Evolutionary conservation across 148 eudicot species (phyloP).

Genomic region (Cornus controversa): DNA sequence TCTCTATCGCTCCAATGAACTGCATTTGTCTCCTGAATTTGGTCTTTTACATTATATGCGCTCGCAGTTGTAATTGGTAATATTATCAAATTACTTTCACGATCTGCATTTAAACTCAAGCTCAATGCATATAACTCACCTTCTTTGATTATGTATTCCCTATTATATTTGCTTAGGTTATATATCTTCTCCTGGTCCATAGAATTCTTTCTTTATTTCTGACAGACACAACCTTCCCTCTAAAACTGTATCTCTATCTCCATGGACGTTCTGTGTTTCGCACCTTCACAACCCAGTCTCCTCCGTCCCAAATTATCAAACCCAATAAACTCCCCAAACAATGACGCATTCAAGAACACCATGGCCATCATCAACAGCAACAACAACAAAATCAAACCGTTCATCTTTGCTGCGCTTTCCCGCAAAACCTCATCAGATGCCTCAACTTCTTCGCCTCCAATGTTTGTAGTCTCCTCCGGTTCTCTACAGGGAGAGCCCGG

Average conservation of each 20-base stretch:
- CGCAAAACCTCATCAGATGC: constrained; percentile 10
- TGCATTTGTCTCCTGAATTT: too few relatives aligned
- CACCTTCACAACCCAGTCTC: constrained; percentile 10
- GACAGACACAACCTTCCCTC: too few relatives aligned
- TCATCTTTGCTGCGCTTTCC: constrained; percentile 10
- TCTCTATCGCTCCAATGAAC: too few relatives aligned
- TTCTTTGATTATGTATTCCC: too few relatives aligned
- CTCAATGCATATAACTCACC: too few relatives aligned
- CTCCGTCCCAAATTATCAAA: constrained; percentile 18
- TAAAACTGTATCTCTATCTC: background rate
- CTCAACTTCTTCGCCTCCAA: constrained; percentile 4
- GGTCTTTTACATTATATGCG: too few relatives aligned
- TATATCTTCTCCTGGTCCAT: too few relatives aligned
- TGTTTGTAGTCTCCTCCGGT: constrained; percentile 31
- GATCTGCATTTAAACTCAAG: too few relatives aligned
- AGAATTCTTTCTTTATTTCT: too few relatives aligned
- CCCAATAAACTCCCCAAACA: background rate
- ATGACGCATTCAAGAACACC: background rate
- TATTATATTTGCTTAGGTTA: too few relatives aligned
- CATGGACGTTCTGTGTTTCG: constrained; percentile 19
- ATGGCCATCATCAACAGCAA: background rate
- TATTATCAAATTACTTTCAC: too few relatives aligned
- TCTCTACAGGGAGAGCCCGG: constrained; percentile 73
- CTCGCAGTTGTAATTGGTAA: too few relatives aligned
- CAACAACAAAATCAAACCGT: background rate